Evolutionary conservation across 345 rosid genomes (phyloP), one percentile per base, ranked within the genome.

Genomic region (Salix dunnii): DNA sequence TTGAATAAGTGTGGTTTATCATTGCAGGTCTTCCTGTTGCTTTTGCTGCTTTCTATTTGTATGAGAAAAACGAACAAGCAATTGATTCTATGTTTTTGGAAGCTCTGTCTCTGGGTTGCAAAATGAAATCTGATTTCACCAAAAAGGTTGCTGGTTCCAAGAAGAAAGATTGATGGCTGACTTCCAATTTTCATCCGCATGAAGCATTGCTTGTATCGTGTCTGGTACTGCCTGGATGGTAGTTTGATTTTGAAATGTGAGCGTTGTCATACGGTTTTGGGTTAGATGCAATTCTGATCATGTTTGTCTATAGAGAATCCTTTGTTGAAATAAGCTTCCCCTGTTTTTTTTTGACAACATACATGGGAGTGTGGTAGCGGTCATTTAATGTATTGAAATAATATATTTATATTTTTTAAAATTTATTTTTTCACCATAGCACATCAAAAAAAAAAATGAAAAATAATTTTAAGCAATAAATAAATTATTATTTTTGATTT

Each of bases 31-130:
- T 93, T 83, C 92, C 93, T 36, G 40, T 89, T 73, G 81, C 85
- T 31, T 93, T 93, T 79, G 28, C 78, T 74, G 87, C 76, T 40
- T 91, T 93, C 82, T 72, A 40, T 28, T 48, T 87, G 61, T 90
- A 90, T 49, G 98, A 93, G 78, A 90, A 79, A 55, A 85, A 85
- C 36, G 98, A 93, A 82, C 83, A 84, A 74, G 92, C 90, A 82
- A 88, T 90, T 17, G 94, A 93, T 78, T 79, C 84, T 9, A 51
- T 84, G 70, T 30, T 89, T 38, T 72, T 75, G 77, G 86, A 85
- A 46, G 79, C 83, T 35, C 71, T 87, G 71, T 85, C 92, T 25
- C 67, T 67, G 18, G 84, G 84, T 2, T 68, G 84, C 89, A 84
- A 87, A 80, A 74, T 69, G 76, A 90, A 81, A 84, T 83, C 93